Conservation (phyloP, 2,329 filamentous ascomycete genomes). For the Mycosphaerella sp. region DNA sequence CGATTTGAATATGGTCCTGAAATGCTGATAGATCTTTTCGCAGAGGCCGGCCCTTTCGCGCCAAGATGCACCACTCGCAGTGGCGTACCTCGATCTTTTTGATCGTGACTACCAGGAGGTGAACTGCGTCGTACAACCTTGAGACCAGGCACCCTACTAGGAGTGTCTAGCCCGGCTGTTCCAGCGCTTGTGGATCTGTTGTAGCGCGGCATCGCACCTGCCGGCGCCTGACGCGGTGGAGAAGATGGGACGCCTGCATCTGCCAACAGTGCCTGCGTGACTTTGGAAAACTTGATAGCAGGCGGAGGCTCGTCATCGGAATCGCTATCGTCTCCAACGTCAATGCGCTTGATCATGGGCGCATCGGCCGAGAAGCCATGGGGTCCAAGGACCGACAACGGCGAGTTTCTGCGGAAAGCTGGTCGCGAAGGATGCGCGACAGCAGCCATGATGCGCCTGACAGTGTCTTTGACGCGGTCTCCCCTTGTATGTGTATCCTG, state of each 20-base stretch:
- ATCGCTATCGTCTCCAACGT: constrained; percentile 70
- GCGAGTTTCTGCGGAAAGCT: constrained; percentile 41
- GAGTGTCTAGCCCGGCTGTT: constrained; percentile 32
- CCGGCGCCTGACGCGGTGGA: constrained; percentile 43
- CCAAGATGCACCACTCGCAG: constrained; percentile 34
- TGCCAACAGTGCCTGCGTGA: constrained; percentile 76
- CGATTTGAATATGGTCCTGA: constrained; percentile 31
- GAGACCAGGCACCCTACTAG: constrained; percentile 33
- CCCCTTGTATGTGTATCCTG: constrained; percentile 17
- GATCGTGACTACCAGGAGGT: constrained; percentile 21
- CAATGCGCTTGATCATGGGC: constrained; percentile 44
- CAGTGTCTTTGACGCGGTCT: constrained; percentile 20
- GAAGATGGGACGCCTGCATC: constrained; percentile 55
- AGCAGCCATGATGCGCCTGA: constrained; percentile 32
- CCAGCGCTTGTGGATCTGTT: constrained; percentile 26
- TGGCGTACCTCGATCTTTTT: constrained; percentile 27
- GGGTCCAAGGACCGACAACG: constrained; percentile 41
- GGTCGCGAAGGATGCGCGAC: constrained; percentile 32
- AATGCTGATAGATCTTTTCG: constrained; percentile 31
- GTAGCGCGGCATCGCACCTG: constrained; percentile 27
- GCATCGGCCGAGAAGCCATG: constrained; percentile 43
- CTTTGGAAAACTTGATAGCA: constrained; percentile 87
- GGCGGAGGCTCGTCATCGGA: constrained; percentile 88
- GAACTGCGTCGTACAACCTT: constrained; percentile 35
- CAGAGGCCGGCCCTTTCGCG: constrained; percentile 28